Evolutionary conservation across 78 protist genomes (phyloP).

Genomic region (Dictyostelium discoideum): DNA sequence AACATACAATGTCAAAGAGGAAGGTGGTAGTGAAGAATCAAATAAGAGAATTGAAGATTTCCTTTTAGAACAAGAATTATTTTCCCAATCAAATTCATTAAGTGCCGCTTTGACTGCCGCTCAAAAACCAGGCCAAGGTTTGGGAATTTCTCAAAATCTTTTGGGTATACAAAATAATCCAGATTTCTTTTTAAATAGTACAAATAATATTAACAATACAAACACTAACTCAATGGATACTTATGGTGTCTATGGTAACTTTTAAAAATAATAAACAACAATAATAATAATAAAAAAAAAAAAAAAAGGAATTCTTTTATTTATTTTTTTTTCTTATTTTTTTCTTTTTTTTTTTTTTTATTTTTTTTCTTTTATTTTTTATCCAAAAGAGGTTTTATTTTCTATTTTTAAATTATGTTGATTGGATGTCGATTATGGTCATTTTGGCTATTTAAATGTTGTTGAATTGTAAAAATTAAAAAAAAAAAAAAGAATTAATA

Average conservation of each 20-base stretch:
- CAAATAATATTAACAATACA: neutral
- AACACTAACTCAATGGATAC: neutral
- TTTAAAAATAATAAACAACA: too few species aligned
- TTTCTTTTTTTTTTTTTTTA: too few species aligned
- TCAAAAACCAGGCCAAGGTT: neutral
- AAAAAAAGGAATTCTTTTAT: neutral
- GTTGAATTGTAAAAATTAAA: too few species aligned
- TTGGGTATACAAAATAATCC: neutral
- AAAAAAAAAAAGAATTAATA: too few species aligned
- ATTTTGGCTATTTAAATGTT: too few species aligned
- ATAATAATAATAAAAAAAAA: too few species aligned
- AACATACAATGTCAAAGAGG: conserved; percentile 33
- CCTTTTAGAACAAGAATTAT: conserved; percentile 38
- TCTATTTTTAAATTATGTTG: too few species aligned
- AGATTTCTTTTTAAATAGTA: conserved; percentile 19
- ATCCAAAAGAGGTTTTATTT: too few species aligned
- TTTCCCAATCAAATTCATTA: neutral
- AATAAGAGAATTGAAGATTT: conserved; percentile 35
- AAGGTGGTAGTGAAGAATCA: neutral
- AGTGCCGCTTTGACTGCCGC: neutral
- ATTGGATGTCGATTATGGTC: too few species aligned
- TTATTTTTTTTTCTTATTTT: too few species aligned
- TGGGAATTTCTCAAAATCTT: conserved; percentile 9
- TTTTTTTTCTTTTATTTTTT: too few species aligned
- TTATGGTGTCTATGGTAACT: neutral